phyloP scores from a whole-genome alignment of 257 asterid genomes.

The Forsythia suspensa region DNA sequence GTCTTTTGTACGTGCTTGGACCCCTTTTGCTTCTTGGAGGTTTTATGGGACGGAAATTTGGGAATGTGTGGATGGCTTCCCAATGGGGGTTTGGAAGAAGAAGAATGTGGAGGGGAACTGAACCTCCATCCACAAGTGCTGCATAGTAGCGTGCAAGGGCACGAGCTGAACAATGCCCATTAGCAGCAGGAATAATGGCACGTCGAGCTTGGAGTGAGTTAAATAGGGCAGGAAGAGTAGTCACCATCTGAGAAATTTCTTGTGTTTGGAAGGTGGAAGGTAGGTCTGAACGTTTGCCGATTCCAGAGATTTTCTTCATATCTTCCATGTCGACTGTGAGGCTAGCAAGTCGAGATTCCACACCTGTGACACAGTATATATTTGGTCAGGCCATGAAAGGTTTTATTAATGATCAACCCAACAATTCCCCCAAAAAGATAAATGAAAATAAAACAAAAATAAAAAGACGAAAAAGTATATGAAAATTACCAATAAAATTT shows the following conservation, averaged over 20 bases:
- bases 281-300: conserved; percentile 48
- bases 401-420: background rate
- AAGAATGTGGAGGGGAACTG: conserved; percentile 65
- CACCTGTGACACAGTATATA: conserved; percentile 52
- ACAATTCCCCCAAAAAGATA: background rate
- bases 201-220: conserved; percentile 85
- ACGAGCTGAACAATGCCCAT: conserved; percentile 96
- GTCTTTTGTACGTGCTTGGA: conserved; percentile 22
- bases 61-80: conserved; percentile 88
- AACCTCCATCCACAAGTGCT: conserved; percentile 72
- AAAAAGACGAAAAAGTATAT: background rate
- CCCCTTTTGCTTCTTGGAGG: conserved; percentile 45
- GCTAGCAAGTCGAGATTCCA: conserved; percentile 92
- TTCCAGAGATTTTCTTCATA: conserved; percentile 47
- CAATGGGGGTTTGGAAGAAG: conserved; percentile 62
- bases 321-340: conserved; percentile 86
- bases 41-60: conserved; percentile 43
- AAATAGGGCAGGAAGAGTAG: conserved; percentile 67
- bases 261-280: conserved; percentile 79
- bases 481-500: background rate
- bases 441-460: too few relatives aligned
- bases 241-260: conserved; percentile 52
- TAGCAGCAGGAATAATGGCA: conserved; percentile 86
- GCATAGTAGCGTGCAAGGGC: conserved; percentile 98
- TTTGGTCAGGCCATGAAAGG: conserved; percentile 10